Evolutionary conservation across 148 eudicot species (phyloP).

Genomic region (Diospyros kaki): DNA sequence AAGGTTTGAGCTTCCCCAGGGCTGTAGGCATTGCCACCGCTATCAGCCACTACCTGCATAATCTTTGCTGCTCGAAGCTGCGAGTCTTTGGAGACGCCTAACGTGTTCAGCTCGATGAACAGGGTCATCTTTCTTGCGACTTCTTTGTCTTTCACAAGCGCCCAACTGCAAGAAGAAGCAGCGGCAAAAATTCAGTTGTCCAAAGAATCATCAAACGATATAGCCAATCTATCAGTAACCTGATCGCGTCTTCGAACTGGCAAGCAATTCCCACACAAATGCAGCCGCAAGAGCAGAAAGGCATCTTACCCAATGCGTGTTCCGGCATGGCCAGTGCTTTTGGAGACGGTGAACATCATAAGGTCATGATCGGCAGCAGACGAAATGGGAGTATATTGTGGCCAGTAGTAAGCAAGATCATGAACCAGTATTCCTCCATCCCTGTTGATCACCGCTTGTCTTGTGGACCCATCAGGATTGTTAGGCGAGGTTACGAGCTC

Average conservation of each 20-base stretch:
- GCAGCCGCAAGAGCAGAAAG: background rate
- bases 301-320: conserved; percentile 64
- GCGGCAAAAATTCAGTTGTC: too few species aligned
- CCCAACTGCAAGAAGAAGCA: conserved; percentile 53
- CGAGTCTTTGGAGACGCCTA: conserved; percentile 81
- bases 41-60: conserved; percentile 39
- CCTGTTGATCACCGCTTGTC: conserved; percentile 41
- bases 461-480: conserved; percentile 59
- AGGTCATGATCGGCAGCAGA: conserved; percentile 39
- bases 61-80: conserved; percentile 72
- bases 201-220: too few species aligned
- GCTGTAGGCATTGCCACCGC: conserved; percentile 21
- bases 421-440: conserved; percentile 48
- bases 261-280: too few species aligned
- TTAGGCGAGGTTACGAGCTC: conserved; percentile 75
- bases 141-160: conserved; percentile 68
- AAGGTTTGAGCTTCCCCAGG: conserved; percentile 21
- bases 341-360: conserved; percentile 80
- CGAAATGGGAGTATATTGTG: conserved; percentile 77
- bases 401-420: conserved; percentile 94
- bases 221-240: background rate
- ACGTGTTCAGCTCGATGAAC: conserved; percentile 57
- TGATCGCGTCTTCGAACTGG: background rate
- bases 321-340: conserved; percentile 93
- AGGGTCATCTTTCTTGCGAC: conserved; percentile 68